Evolutionary conservation across 2,329 filamentous ascomycete species (phyloP).

Genomic region (Pseudogymnoascus sp.): DNA sequence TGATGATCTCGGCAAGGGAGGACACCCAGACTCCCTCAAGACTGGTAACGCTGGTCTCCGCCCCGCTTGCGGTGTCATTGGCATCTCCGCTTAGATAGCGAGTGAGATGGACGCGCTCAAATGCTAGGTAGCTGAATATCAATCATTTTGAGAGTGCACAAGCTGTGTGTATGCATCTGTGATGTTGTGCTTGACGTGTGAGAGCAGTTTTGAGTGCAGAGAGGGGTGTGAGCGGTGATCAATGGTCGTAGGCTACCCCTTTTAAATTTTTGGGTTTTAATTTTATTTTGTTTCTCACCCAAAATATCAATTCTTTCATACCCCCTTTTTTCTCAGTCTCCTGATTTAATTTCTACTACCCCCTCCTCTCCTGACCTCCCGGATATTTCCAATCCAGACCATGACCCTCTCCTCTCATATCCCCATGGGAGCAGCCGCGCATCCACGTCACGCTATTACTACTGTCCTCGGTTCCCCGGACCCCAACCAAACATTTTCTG

Average conservation of each 20-base stretch:
- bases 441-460: too few relatives aligned
- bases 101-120: slow-evolving; percentile 3
- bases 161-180: background rate
- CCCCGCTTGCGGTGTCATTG: slow-evolving; percentile 95
- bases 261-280: background rate
- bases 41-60: slow-evolving; percentile 91
- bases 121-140: background rate
- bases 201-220: background rate
- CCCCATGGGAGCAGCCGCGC: too few relatives aligned
- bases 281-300: background rate
- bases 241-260: background rate
- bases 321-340: too few relatives aligned
- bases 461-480: too few relatives aligned
- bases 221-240: background rate
- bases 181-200: background rate
- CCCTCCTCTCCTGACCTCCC: too few relatives aligned
- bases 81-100: slow-evolving; percentile 64
- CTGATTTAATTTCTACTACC: too few relatives aligned
- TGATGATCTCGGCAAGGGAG: slow-evolving; percentile 92
- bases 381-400: too few relatives aligned
- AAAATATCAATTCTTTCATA: too few relatives aligned
- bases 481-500: too few relatives aligned
- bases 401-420: too few relatives aligned
- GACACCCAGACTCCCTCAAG: slow-evolving; percentile 92
- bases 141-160: background rate